Percentiles rank a stretch among this genome's conserved stretches.
Conservation (phyloP, 176 grass and related monocot genomes). For the Paspalum vaginatum region DNA sequence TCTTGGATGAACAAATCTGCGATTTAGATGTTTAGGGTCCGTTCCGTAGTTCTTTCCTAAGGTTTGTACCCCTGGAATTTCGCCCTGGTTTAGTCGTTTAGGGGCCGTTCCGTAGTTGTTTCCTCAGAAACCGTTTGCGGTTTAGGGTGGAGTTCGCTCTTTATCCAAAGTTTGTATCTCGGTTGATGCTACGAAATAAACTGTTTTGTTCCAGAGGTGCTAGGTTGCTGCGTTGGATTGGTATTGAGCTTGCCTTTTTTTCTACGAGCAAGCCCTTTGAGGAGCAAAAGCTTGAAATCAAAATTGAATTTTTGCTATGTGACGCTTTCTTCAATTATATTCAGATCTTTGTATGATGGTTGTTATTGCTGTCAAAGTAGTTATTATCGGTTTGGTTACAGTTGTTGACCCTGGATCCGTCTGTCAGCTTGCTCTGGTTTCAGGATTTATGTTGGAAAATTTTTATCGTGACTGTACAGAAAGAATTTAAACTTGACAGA, state of each 20-base stretch:
- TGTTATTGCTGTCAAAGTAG: background rate
- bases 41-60: background rate
- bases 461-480: background rate
- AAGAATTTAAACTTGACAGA: background rate
- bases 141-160: no score
- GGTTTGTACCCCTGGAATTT: no score
- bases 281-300: background rate
- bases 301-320: background rate
- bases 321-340: background rate
- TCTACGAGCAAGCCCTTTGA: no score
- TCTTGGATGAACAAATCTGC: background rate
- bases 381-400: background rate
- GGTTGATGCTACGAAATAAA: background rate
- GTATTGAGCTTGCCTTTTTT: background rate
- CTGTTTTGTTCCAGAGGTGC: background rate
- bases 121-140: no score
- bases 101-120: no score
- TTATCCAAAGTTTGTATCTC: no score
- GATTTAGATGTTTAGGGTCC: background rate
- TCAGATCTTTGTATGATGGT: background rate
- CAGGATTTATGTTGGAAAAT: background rate
- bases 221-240: background rate
- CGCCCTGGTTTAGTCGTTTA: no score
- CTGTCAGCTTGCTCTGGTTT: background rate
- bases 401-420: background rate